Evolutionary conservation across 768 basidiomycete species (phyloP).

Genomic region (Lactifluus echinatus): DNA sequence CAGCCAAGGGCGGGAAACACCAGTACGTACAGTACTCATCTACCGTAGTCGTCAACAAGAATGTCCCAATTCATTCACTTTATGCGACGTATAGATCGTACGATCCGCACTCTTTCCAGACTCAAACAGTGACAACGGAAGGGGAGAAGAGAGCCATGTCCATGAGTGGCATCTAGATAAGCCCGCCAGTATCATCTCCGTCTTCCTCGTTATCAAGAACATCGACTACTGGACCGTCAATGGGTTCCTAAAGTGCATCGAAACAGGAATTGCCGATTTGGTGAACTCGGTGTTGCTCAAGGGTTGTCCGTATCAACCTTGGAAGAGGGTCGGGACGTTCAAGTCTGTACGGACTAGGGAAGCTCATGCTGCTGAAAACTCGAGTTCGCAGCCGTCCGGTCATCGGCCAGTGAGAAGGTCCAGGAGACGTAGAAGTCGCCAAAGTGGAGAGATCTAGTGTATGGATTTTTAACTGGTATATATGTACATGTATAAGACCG

Average conservation of each 20-base stretch:
- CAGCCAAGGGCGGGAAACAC: not conserved
- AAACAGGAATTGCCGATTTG: slow-evolving; percentile 33
- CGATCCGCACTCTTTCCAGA: slow-evolving; percentile 41
- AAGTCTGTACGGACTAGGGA: slow-evolving; percentile 15
- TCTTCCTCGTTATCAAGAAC: slow-evolving; percentile 45
- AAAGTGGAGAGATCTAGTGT: not conserved
- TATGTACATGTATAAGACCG: not conserved
- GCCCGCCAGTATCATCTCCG: slow-evolving; percentile 38
- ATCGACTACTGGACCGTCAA: slow-evolving; percentile 44
- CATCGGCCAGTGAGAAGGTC: not conserved
- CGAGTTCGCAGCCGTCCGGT: slow-evolving; percentile 13
- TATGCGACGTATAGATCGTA: slow-evolving; percentile 30
- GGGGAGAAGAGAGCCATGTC: slow-evolving; percentile 26
- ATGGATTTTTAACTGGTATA: not conserved
- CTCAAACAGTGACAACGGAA: slow-evolving; percentile 15
- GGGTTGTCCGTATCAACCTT: slow-evolving; percentile 33
- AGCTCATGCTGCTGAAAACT: slow-evolving; percentile 31
- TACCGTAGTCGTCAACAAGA: too few species aligned
- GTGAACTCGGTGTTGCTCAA: slow-evolving; percentile 29
- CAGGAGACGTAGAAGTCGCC: not conserved
- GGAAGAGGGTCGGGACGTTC: slow-evolving; percentile 36
- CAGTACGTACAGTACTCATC: not conserved
- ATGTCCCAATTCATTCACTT: not conserved
- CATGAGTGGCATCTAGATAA: slow-evolving; percentile 42
- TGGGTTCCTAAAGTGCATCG: slow-evolving; percentile 34